Base-by-base conservation (phyloP, 441 rosid species). In the Populus trichocarpa region DNA sequence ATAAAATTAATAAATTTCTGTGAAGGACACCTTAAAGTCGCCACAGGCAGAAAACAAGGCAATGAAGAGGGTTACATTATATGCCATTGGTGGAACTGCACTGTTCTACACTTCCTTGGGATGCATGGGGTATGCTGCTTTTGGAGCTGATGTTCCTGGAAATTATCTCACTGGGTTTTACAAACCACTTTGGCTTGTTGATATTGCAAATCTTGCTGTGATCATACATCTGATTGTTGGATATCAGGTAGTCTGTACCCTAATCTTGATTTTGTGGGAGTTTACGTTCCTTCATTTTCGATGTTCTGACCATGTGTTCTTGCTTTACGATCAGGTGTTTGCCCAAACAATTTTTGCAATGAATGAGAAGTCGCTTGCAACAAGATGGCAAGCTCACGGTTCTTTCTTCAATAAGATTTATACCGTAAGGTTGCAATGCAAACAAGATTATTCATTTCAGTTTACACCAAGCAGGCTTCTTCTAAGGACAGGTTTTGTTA, bases 101-200 rank as follows among this genome's bases (percentile, higher is more conserved):
- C 7, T 80, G 61, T 83, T 83, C 50, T 79, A 83, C 69, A 59
- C 75, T 36, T 74, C 73, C 20, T 14, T 80, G 1, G 81, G 81
- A 57, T 77, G 83, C 73, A 68, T 74, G 22, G 83, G 83, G 4
- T 79, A 76, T 65, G 85, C 74, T 4, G 85, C 83, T 0, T 83
- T 76, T 3, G 83, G 85, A 18, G 72, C 28, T 68, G 64, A 75
- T 46, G 79, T 65, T 38, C 76, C 83, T 0, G 85, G 83, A 69
- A 83, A 83, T 74, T 61, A 79, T 67, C 78, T 83, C n/a, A 28
- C 78, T 8, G 85, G 83, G 13, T 77, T 79, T 50, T 72, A 79
- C 20, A 40, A 73, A 33, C 71, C 80, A 2, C 53, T 73, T 8
- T 83, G 81, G 85, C 83, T 83, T 6, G 73, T 79, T 68, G 81